A percentile compares a stretch with the other conserved stretches of the same genome.
Conservation (phyloP, 805 yeast species). For the Zygotorulaspora florentina region DNA sequence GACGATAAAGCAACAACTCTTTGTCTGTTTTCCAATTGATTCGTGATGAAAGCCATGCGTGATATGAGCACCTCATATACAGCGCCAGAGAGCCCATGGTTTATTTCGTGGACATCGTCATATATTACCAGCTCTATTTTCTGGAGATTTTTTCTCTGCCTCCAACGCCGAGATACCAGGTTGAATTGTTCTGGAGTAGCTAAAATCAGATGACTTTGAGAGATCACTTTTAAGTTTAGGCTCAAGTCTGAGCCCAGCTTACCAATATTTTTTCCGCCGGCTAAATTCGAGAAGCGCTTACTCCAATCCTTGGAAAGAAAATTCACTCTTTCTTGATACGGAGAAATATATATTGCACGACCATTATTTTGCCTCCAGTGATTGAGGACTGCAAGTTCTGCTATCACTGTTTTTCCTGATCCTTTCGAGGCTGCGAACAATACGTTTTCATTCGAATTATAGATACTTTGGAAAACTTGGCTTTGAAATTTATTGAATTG, state of each 20-base stretch:
- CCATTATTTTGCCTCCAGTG: constrained; percentile 72
- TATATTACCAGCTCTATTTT: constrained; percentile 62
- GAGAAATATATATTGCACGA: constrained; percentile 67
- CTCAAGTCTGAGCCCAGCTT: constrained; percentile 51
- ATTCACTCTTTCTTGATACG: constrained; percentile 56
- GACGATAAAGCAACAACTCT: constrained; percentile 69
- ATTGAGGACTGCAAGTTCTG: constrained; percentile 66
- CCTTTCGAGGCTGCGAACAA: constrained; percentile 74
- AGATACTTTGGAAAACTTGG: constrained; percentile 60
- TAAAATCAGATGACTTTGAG: constrained; percentile 60
- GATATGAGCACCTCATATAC: constrained; percentile 67
- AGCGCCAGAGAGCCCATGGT: constrained; percentile 53
- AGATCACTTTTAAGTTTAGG: constrained; percentile 52
- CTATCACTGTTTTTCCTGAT: constrained; percentile 66
- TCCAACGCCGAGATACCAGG: constrained; percentile 73
- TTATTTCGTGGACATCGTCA: constrained; percentile 69
- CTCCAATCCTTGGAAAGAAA: constrained; percentile 48
- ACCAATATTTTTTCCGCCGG: constrained; percentile 54
- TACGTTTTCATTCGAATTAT: constrained; percentile 52
- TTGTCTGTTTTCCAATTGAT: constrained; percentile 53
- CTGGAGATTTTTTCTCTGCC: constrained; percentile 65
- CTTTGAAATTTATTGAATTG: constrained; percentile 71
- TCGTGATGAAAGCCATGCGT: constrained; percentile 64
- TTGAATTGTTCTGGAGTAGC: constrained; percentile 82
- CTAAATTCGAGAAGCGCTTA: constrained; percentile 42